Base-by-base conservation (phyloP, 1,139 yeast species). In the Suhomyces bribrorum region DNA sequence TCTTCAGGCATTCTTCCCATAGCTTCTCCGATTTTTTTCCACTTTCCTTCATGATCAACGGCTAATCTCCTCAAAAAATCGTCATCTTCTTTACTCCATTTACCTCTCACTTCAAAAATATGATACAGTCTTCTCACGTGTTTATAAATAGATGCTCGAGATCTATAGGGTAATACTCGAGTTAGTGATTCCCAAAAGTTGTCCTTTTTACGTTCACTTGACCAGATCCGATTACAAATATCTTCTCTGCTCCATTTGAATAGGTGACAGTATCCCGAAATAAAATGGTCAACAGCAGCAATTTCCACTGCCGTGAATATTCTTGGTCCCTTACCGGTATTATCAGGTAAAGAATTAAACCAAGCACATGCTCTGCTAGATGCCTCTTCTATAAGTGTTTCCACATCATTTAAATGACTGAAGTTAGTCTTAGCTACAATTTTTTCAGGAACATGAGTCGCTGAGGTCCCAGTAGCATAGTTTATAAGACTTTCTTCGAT, bases 1-100 rank as follows among this genome's bases (percentile, higher is more conserved):
- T 90, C 97, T 55, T 90, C 97, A 0, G 97, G 97, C 97, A 90
- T 90, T 53, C 97, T 75, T 9, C 87, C 87, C 79, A 89, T 69
- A 7, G 72, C 64, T 39, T 75, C 75, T 3, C 96, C 96, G 45
- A 89, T 85, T 31, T 73, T 73, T 50, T 86, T 86, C 97, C 97
- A 89, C 54, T 84, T 87, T 11, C 92, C 88, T 41, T 82, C 86
- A 48, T 80, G 77, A 26, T 80, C 79, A 7, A 74, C 64, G 5
- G 87, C 86, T 37, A 87, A 66, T 40, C 73, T 73, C 1, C 80
- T 77, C 39, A 90, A 68, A 36, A 73, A 73, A 27, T 66, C 75
- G 59, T 90, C 97, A 46, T 89, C 96, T 44, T 80, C 86, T 4
- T 76, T 69, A 0, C 84, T 81, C 97, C 97, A 90, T 54, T 82